phyloP scores from a whole-genome alignment of 2,329 filamentous ascomycete species.

The Epichloe hybrida region DNA sequence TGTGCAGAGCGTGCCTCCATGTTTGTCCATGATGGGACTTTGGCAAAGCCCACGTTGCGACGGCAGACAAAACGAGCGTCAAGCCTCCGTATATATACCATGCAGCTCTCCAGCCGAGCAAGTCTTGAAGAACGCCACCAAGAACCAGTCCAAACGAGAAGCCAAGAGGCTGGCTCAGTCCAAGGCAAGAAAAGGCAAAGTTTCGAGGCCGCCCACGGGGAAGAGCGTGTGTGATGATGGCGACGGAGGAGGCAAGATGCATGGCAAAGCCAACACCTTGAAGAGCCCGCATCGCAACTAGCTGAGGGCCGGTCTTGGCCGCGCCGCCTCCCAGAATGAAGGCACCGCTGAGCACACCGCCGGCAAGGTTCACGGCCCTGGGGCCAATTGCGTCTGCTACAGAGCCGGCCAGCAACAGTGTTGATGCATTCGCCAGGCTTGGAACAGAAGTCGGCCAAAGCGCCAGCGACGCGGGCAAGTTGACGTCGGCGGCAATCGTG shows the following conservation, averaged over 20 bases:
- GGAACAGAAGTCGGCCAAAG: slow-evolving; percentile 27
- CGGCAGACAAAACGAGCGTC: slow-evolving; percentile 20
- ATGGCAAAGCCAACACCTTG: slow-evolving; percentile 26
- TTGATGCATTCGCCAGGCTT: slow-evolving; percentile 21
- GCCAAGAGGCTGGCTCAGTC: slow-evolving; percentile 32
- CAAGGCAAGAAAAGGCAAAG: slow-evolving; percentile 28
- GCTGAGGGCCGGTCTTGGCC: slow-evolving; percentile 15
- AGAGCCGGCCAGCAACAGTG: slow-evolving; percentile 24
- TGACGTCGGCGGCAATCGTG: slow-evolving; percentile 24
- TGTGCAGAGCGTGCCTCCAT: slow-evolving; percentile 10
- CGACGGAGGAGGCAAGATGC: slow-evolving; percentile 22
- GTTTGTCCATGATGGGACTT: slow-evolving; percentile 12
- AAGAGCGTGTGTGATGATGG: slow-evolving; percentile 20
- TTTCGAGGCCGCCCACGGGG: slow-evolving; percentile 22
- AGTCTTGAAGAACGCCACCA: slow-evolving; percentile 33
- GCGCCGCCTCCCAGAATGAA: slow-evolving; percentile 20
- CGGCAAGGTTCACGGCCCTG: slow-evolving; percentile 19
- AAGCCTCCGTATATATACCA: slow-evolving; percentile 29
- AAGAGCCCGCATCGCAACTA: slow-evolving; percentile 25
- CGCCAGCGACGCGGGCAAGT: slow-evolving; percentile 18
- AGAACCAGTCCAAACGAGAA: slow-evolving; percentile 37
- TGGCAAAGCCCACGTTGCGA: slow-evolving; percentile 24
- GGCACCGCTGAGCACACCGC: slow-evolving; percentile 16
- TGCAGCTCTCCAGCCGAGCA: slow-evolving; percentile 32
- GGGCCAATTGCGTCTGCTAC: slow-evolving; percentile 25